Conservation (phyloP, 2,329 filamentous ascomycete species). For the Colletotrichum sp. region DNA sequence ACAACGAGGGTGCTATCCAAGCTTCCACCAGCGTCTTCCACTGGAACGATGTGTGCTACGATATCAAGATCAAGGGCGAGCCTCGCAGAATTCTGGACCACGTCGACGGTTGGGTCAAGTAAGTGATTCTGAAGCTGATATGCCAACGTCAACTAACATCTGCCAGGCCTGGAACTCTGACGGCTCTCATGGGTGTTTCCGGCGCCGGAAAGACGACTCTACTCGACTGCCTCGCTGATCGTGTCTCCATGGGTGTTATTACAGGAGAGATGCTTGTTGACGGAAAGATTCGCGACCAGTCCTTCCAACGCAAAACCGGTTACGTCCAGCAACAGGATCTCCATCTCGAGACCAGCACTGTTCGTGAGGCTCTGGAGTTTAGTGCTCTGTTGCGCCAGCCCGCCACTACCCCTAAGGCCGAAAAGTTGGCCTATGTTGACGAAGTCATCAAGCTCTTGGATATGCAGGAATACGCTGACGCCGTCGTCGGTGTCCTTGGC, state of each 20-base stretch:
- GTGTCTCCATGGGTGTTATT: constrained; percentile 72
- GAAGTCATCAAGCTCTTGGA: constrained; percentile 34
- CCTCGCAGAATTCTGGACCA: constrained; percentile 67
- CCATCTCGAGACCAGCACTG: constrained; percentile 31
- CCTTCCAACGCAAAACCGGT: constrained; percentile 72
- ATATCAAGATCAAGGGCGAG: constrained; percentile 70
- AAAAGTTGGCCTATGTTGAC: constrained; percentile 33
- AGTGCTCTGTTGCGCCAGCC: constrained; percentile 72
- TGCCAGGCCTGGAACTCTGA: constrained; percentile 54
- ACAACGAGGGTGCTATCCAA: constrained; percentile 22
- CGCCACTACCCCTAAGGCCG: constrained; percentile 48
- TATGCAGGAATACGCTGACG: constrained; percentile 70
- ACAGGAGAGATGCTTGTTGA: constrained; percentile 71
- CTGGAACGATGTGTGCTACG: constrained; percentile 72
- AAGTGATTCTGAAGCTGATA: constrained; percentile 34
- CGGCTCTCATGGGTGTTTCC: constrained; percentile 59
- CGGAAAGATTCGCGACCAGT: constrained; percentile 65
- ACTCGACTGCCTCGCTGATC: constrained; percentile 64
- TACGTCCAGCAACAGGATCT: constrained; percentile 71
- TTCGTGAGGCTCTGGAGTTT: constrained; percentile 71
- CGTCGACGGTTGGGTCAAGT: constrained; percentile 75
- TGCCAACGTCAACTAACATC: not conserved
- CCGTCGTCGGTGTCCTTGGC: constrained; percentile 71
- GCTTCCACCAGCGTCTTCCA: constrained; percentile 69
- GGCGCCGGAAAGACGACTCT: constrained; percentile 55